Evolutionary conservation across 345 rosid genomes (phyloP).

Genomic region (Murraya koenigii): DNA sequence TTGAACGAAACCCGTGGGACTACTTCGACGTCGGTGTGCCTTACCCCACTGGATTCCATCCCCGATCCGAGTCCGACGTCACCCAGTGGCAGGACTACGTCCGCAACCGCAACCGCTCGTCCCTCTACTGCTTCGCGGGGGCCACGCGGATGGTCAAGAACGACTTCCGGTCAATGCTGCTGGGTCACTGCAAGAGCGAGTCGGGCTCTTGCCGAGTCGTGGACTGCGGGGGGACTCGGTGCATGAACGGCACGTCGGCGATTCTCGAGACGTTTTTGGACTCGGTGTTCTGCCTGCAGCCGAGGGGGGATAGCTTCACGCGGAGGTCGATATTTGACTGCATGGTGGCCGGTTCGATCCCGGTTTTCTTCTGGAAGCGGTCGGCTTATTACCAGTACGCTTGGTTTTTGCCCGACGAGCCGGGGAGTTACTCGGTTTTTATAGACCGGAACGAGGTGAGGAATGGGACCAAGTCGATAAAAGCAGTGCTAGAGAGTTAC

Average conservation of each 20-base stretch:
- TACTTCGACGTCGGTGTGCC: conserved; percentile 92
- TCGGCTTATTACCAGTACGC: conserved; percentile 80
- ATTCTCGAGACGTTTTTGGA: conserved; percentile 72
- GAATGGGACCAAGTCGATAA: conserved; percentile 59
- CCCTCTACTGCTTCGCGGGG: conserved; percentile 90
- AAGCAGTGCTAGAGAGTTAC: conserved; percentile 56
- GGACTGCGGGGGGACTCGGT: conserved; percentile 51
- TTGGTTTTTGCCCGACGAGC: conserved; percentile 86
- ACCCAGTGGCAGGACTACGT: conserved; percentile 78
- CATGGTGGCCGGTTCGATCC: conserved; percentile 94
- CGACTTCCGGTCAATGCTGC: conserved; percentile 71
- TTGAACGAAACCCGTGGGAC: conserved; percentile 99
- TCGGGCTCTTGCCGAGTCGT: conserved; percentile 56
- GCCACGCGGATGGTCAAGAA: conserved; percentile 65
- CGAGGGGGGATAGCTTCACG: conserved; percentile 94
- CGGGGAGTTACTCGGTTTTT: conserved; percentile 71
- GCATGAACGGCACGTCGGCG: conserved; percentile 76
- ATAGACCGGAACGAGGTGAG: conserved; percentile 72
- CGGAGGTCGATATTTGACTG: conserved; percentile 92
- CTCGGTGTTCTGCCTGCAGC: conserved; percentile 85
- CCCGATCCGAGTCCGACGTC: conserved; percentile 66
- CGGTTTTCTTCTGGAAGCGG: conserved; percentile 93
- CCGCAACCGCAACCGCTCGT: conserved; percentile 45
- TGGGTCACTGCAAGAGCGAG: conserved; percentile 61
- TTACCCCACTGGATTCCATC: conserved; percentile 99